These are phyloP conservation scores for Kingdonia uniflora DNA, from an alignment of 164 flowering plant genomes.

Conservation along the genomic window DNA sequence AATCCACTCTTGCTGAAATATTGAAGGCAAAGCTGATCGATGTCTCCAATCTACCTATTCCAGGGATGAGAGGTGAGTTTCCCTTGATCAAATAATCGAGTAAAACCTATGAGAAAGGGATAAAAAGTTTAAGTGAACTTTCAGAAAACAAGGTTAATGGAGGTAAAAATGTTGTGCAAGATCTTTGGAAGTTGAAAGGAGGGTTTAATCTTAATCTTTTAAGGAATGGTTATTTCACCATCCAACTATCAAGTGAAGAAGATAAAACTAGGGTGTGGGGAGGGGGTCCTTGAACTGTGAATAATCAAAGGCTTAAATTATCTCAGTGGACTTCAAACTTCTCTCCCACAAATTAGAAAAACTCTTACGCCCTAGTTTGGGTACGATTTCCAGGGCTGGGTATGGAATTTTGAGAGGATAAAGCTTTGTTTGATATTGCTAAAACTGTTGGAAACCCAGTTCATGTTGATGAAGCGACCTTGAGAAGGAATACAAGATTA, in stretches of 20 bases:
- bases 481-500: not conserved
- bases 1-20: too few species aligned
- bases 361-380: not conserved
- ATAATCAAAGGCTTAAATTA: not conserved
- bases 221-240: not conserved
- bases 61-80: not conserved
- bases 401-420: not conserved
- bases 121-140: not conserved
- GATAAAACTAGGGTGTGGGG: not conserved
- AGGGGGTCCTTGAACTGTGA: not conserved
- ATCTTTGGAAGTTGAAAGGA: not conserved
- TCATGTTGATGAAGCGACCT: not conserved
- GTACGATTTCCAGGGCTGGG: not conserved
- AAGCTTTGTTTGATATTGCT: not conserved
- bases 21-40: too few species aligned
- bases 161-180: not conserved
- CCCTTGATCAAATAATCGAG: not conserved
- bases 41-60: not conserved
- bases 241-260: not conserved
- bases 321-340: not conserved
- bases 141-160: not conserved
- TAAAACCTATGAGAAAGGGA: not conserved
- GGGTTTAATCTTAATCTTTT: not conserved
- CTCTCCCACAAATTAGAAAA: not conserved
- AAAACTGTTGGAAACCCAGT: not conserved